Evolutionary conservation across 2,329 filamentous ascomycete genomes (phyloP), one percentile per base, ranked within the genome.

Genomic region (Phialemoniopsis sp.): DNA sequence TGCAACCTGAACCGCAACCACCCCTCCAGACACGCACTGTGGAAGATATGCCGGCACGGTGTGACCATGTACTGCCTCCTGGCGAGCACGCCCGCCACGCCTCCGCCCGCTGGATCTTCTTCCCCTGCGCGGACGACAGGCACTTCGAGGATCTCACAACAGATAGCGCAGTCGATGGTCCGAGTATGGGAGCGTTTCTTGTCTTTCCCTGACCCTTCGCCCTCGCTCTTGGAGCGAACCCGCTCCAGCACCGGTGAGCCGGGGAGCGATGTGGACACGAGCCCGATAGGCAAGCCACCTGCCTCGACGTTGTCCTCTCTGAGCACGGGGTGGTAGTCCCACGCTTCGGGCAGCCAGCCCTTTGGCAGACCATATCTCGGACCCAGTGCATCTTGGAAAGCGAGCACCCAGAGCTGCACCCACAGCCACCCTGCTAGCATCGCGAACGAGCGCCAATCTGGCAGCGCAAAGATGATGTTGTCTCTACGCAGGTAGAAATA

Each of bases 1-100:
- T 95, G 89, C 54, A 98, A 64, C 42, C 91, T 70, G 59, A 94
- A 89, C 57, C 87, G 78, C 86, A 98, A 93, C 93, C 93, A 97
- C 30, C 89, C 89, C 65, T 97, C 91, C 50, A 98, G 67, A 62
- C 93, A 98, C 26, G 76, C 71, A 41, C 83, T 93, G 58, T 98
- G 93, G 59, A 98, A 98, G 36, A 97, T 89, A 66, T 98, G 93
- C 40, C 90, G 73, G 62, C 93, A 98, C 35, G 93, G 93, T 41
- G 93, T 98, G 16, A 97, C 88, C 93, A 98, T 98, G 64, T 97
- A 97, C 51, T 78, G 73, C 36, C 90, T 78, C 44, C 91, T 73
- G 26, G 87, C 86, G 49, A 97, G 72, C 40, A 95, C 78, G 21
- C 82, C 82, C 0, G 79, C 68, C 42, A 82, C 74, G 26, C 78